Percentiles rank a stretch among this genome's conserved stretches.
These are phyloP conservation scores for Hygrophila difformis DNA, from an alignment of 257 asterid genomes.

Conservation along the genomic window DNA sequence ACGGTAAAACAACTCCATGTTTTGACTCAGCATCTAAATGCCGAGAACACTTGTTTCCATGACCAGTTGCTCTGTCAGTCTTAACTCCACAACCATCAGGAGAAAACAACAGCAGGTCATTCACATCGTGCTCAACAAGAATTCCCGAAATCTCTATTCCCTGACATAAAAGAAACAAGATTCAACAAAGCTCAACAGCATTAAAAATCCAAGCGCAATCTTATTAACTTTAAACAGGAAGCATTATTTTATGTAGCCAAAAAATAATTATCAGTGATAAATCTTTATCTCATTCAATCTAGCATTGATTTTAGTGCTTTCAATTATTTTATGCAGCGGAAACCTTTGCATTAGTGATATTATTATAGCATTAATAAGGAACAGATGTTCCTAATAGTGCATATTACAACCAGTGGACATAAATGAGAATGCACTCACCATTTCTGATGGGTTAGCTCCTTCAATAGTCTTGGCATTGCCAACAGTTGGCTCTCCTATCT, in stretches of 20 bases:
- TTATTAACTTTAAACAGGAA: too few relatives aligned
- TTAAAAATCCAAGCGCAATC: too few relatives aligned
- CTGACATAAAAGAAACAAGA: constrained; percentile 36
- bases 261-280: too few relatives aligned
- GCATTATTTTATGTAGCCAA: too few relatives aligned
- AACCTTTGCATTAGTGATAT: too few relatives aligned
- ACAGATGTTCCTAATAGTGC: constrained; percentile 5
- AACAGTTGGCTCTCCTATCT: constrained; percentile 22
- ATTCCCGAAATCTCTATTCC: constrained; percentile 34
- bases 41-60: constrained; percentile 27
- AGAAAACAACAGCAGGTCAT: constrained; percentile 42
- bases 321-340: too few relatives aligned
- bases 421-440: constrained; percentile 33
- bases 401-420: constrained; percentile 3
- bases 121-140: constrained; percentile 46
- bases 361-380: too few relatives aligned
- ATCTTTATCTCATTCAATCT: too few relatives aligned
- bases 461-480: constrained; percentile 20
- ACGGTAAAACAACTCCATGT: constrained; percentile 35
- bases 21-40: constrained; percentile 39
- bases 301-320: too few relatives aligned
- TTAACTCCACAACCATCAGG: constrained; percentile 48
- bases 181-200: too few relatives aligned
- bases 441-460: constrained; percentile 26
- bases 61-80: constrained; percentile 30